Evolutionary conservation across 495 filamentous ascomycete genomes (phyloP).

Genomic region (Penicillium antarcticum): DNA sequence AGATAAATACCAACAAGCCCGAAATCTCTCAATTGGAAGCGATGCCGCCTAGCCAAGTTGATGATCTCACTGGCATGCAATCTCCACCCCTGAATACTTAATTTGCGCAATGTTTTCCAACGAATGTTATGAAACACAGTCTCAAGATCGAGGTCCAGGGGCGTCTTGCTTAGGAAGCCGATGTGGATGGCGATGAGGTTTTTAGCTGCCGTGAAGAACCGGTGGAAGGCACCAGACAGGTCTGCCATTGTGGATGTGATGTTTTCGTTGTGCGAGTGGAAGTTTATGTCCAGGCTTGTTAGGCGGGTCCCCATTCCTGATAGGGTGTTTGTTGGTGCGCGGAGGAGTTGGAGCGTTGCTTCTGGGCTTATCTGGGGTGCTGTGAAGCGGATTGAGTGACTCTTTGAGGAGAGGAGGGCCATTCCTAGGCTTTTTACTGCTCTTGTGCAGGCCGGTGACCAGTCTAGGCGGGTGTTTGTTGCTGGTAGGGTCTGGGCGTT

Average conservation of each 20-base stretch:
- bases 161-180: conserved; percentile 56
- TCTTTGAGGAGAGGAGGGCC: conserved; percentile 53
- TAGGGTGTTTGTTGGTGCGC: conserved; percentile 44
- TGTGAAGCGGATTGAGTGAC: conserved; percentile 56
- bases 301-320: conserved; percentile 52
- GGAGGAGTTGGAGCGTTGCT: conserved; percentile 49
- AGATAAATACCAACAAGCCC: conserved; percentile 57
- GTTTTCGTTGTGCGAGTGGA: conserved; percentile 50
- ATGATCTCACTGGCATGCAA: conserved; percentile 59
- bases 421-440: conserved; percentile 55
- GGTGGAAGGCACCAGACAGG: conserved; percentile 53
- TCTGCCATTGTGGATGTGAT: conserved; percentile 52
- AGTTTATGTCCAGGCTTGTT: conserved; percentile 56
- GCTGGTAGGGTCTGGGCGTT: background rate
- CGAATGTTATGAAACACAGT: conserved; percentile 60
- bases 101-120: conserved; percentile 58
- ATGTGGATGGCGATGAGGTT: conserved; percentile 65
- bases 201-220: conserved; percentile 55
- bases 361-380: conserved; percentile 63
- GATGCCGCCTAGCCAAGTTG: conserved; percentile 52
- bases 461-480: conserved; percentile 46
- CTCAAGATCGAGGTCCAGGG: conserved; percentile 55
- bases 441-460: conserved; percentile 61
- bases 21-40: conserved; percentile 52
- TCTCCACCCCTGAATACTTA: conserved; percentile 65